Conservation (phyloP, 306 rosid genomes). For the Arachis stenosperma region DNA sequence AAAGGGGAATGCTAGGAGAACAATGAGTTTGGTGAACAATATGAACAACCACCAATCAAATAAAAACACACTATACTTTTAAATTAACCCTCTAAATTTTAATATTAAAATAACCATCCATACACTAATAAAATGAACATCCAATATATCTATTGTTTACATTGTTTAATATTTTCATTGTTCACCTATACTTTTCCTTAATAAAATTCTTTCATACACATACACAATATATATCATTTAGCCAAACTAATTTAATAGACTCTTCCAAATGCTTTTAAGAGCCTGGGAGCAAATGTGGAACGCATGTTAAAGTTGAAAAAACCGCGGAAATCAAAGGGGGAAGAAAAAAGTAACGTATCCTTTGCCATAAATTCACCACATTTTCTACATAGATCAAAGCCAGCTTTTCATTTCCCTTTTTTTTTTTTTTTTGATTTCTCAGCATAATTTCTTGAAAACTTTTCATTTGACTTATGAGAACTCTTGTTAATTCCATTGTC, state of each 20-base stretch:
- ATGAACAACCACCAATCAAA: too few relatives aligned
- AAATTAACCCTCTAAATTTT: too few relatives aligned
- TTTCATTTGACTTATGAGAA: not conserved
- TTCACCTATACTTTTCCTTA: too few relatives aligned
- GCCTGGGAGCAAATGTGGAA: not conserved
- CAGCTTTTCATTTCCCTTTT: not conserved
- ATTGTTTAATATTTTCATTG: too few relatives aligned
- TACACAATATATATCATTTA: not conserved
- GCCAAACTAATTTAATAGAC: not conserved
- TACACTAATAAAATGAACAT: too few relatives aligned
- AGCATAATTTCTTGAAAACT: not conserved
- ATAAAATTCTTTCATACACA: not conserved
- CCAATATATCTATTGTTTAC: too few relatives aligned
- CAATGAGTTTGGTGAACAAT: too few relatives aligned
- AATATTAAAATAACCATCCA: too few relatives aligned
- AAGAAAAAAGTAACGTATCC: constrained; percentile 21
- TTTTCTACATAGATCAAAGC: constrained; percentile 17
- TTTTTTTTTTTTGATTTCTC: not conserved
- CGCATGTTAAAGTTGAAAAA: constrained; percentile 16
- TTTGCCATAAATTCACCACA: not conserved
- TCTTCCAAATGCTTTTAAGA: not conserved
- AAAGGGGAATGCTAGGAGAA: too few relatives aligned
- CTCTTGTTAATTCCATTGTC: not conserved
- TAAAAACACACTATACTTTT: too few relatives aligned
- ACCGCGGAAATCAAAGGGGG: not conserved